A percentile compares a stretch with the other conserved stretches of the same genome.
phyloP scores from a whole-genome alignment of 2,329 filamentous ascomycete genomes.

The Pseudogymnoascus sp. region DNA sequence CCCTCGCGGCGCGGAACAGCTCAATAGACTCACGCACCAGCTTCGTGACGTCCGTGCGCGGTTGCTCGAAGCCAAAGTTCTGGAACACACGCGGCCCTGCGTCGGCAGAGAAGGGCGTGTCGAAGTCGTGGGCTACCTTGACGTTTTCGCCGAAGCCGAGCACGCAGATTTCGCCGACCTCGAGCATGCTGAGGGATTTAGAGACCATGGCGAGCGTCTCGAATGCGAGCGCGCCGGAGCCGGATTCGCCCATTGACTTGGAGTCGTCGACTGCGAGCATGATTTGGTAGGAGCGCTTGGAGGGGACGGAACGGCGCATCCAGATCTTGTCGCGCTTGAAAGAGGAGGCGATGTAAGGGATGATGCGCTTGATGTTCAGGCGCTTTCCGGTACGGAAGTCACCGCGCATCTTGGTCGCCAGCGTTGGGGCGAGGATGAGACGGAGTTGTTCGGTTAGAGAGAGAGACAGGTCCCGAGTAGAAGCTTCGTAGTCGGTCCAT shows the following conservation, averaged over 20 bases:
- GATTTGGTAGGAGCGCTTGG: conserved; percentile 93
- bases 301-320: conserved; percentile 89
- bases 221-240: conserved; percentile 73
- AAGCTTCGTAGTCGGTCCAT: conserved; percentile 78
- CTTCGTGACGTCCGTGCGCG: conserved; percentile 74
- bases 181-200: conserved; percentile 80
- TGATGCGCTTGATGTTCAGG: conserved; percentile 98
- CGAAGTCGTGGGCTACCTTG: conserved; percentile 78
- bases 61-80: conserved; percentile 77
- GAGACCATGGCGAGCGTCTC: conserved; percentile 91
- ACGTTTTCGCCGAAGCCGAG: conserved; percentile 81
- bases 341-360: conserved; percentile 94
- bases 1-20: conserved; percentile 70
- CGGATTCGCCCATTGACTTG: conserved; percentile 79
- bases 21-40: conserved; percentile 72
- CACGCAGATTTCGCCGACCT: conserved; percentile 87
- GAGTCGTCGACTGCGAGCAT: conserved; percentile 95
- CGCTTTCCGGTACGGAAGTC: conserved; percentile 96
- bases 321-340: conserved; percentile 99
- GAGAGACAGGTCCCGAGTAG: conserved; percentile 78
- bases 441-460: conserved; percentile 90
- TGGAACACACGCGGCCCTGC: conserved; percentile 78
- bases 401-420: conserved; percentile 91
- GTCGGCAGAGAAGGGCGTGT: conserved; percentile 70
- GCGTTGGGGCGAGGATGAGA: conserved; percentile 87